Evolutionary conservation across 1,284 basidiomycete species (phyloP), one percentile per base, ranked within the genome.

Genomic region (Pyrrhoderma lamaoense): DNA sequence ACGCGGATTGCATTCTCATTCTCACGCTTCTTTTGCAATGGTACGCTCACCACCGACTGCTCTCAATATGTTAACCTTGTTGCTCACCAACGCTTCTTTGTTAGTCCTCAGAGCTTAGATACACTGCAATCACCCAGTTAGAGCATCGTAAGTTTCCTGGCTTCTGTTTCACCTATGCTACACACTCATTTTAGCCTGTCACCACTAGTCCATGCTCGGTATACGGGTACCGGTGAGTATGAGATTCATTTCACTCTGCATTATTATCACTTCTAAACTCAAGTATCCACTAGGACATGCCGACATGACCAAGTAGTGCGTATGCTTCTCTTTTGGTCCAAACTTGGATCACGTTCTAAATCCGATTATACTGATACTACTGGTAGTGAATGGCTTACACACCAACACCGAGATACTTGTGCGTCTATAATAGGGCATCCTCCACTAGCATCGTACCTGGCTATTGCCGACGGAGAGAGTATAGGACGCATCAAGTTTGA

Each of bases 351-450:
- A 38, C 34, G 25, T 37, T 39, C 57, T 46, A 47, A 40, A 31
- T 18, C 36, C 16, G 5, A 14, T 7, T 39, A 57, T 35, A 45
- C 46, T 18, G 50, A 34, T n/a, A n/a, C 40, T 31, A 8, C 16
- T 42, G 35, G 13, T 62, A 97, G 95, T 70, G 95, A 99, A 67
- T 98, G 95, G 94, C 70, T 95, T 51, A 95, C 93, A 9, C 92
- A 98, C 69, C 95, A 99, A 66, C 93, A 96, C 68, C 82, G 95
- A 39, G 95, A 99, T 66, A 97, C 94, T 1, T 75, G 92, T 54
- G 75, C 94, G 21, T 88, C 93, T 8, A 93, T 98, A 56, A 82
- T 95, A 40, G 93, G 94, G 1, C 94, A 99, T 66, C 80, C 92
- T 2, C 78, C 90, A 0, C 70, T 99, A 55, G 74, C 84, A 18